A percentile compares a stretch with the other conserved stretches of the same genome.
These are phyloP conservation scores for Coemansia sp. DNA, from an alignment of 192 early-diverging fungal genomes.

Conservation along the genomic window DNA sequence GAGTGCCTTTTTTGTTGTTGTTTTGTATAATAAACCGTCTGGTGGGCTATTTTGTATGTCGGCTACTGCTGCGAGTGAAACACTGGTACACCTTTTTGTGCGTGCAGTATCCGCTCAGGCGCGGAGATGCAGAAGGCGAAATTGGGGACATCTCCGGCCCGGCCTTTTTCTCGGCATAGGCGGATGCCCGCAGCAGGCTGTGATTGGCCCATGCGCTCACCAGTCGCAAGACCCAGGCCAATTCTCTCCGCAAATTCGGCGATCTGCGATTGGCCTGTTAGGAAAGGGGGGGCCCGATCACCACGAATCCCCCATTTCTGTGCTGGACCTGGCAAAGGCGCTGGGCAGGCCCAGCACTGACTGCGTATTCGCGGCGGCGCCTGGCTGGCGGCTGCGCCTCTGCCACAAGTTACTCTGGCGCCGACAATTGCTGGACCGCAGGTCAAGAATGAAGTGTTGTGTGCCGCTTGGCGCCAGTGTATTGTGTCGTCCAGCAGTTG, in stretches of 20 bases:
- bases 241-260: neutral
- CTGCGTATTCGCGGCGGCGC: no score
- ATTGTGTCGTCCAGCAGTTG: neutral
- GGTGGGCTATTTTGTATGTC: neutral
- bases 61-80: neutral
- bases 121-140: neutral
- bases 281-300: neutral
- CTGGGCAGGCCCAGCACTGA: no score
- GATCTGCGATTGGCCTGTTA: neutral
- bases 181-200: neutral
- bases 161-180: neutral
- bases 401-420: no score
- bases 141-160: neutral
- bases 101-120: neutral
- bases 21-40: slow-evolving; percentile 1
- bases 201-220: neutral
- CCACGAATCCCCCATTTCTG: neutral
- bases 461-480: neutral
- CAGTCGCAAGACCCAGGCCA: neutral
- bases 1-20: neutral
- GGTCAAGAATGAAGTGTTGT: no score
- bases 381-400: no score
- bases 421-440: no score
- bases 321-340: no score
- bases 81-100: neutral